Percentiles rank a stretch among this genome's conserved stretches.
phyloP scores from a whole-genome alignment of 2,329 filamentous ascomycete genomes.

The Berkeleyomyces basicola region DNA sequence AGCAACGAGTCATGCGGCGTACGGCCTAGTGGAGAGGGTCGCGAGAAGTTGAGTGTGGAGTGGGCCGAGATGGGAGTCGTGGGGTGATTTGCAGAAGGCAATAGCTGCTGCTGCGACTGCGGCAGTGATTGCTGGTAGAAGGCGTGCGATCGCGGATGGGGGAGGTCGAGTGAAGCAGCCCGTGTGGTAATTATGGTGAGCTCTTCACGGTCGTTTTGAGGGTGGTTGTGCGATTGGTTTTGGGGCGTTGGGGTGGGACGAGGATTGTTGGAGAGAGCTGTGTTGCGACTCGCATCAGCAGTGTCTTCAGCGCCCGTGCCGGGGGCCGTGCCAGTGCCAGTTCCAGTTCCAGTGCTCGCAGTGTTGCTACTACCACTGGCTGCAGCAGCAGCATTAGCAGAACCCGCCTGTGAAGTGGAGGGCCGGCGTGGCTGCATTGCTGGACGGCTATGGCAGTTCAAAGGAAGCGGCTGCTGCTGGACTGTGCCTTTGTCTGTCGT shows the following conservation, averaged over 20 bases:
- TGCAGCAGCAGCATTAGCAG: slow-evolving; percentile 19
- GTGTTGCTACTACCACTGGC: neutral
- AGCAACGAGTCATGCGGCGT: slow-evolving; percentile 10
- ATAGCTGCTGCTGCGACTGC: neutral
- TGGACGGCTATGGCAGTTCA: slow-evolving; percentile 17
- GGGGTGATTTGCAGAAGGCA: neutral
- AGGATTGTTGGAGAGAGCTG: slow-evolving; percentile 17
- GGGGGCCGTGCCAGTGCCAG: neutral
- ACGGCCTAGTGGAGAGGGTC: slow-evolving; percentile 11
- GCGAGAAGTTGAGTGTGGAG: slow-evolving; percentile 11
- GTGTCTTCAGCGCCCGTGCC: slow-evolving; percentile 18
- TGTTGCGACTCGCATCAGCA: slow-evolving; percentile 15
- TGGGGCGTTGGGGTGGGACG: slow-evolving; percentile 18
- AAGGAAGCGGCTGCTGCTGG: slow-evolving; percentile 13
- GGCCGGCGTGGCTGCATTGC: slow-evolving; percentile 21
- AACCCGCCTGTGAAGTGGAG: slow-evolving; percentile 30
- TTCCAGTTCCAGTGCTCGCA: slow-evolving; percentile 15
- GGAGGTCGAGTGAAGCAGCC: slow-evolving; percentile 12
- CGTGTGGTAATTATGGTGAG: slow-evolving; percentile 47
- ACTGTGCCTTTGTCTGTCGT: slow-evolving; percentile 16
- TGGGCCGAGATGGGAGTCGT: slow-evolving; percentile 7
- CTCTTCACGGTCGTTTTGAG: slow-evolving; percentile 59
- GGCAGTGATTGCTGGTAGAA: slow-evolving; percentile 18
- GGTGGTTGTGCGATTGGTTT: slow-evolving; percentile 45
- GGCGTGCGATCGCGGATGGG: slow-evolving; percentile 7